Evolutionary conservation across 768 basidiomycete species (phyloP), one percentile per base, ranked within the genome.

Genomic region (Saitozyma sp.): DNA sequence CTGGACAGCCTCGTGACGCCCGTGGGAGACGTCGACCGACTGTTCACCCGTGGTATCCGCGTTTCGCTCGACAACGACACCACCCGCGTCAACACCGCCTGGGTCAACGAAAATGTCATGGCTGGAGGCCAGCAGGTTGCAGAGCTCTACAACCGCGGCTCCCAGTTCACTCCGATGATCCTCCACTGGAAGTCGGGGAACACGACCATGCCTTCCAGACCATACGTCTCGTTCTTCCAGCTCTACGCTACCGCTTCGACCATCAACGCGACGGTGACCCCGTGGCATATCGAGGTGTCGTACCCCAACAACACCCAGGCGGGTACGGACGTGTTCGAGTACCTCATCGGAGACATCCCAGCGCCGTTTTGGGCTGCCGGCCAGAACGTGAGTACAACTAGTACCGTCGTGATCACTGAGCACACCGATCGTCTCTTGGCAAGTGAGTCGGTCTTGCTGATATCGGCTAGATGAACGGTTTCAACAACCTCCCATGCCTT

Each of bases 151-250:
- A 45, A 40, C 39, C 59, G 59, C 8, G 59, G 59, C 37, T 17
- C 13, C 29, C 59, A 61, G 19, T 61, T 61, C 52, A 48, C 59
- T 8, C 59, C 59, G 9, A 61, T 61, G 59, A 61, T 61, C 41
- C 40, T 40, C 13, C 59, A 61, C 38, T 61, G 59, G 59, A 61
- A 61, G 42, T 61, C 59, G 8, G 59, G 59, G 2, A 46, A 61
- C 19, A 61, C 59, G 10, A 9, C 51, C n/a, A 9, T 61, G 13
- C 11, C 59, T 16, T 41, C 38, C n/a, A 53, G 59, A 16, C 59
- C 59, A 10, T 61, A 17, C 42, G 53, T 61, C 40, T 61, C 59
- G 14, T 61, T 61, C 45, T 61, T 61, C 59, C 59, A 61, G 59
- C 37, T 54, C 17, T 61, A 54, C 59, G 51, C 9, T 16, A 61